Base-by-base conservation (phyloP, 2,329 filamentous ascomycete species). In the Penicillium sp. region DNA sequence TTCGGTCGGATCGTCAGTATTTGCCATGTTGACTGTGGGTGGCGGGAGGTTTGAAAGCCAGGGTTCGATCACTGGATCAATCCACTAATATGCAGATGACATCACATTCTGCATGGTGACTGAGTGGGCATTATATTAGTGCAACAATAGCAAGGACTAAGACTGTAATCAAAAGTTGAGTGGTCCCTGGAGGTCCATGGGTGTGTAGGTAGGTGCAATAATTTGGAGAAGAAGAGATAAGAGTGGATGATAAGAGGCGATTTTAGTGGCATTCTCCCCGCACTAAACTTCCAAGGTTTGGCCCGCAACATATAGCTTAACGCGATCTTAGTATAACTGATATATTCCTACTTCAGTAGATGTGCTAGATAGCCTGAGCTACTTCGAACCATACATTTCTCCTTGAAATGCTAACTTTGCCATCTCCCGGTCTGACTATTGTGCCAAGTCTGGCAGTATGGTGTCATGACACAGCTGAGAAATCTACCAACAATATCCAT, bases 11-110 rank as follows among this genome's bases (percentile, higher is more conserved):
- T 27, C 40, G 16, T 27, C 6, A 13, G n/a, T 40, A 18, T 6
- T 40, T 4, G 36, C 14, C n/a, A 16, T 40, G 4, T 40, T 21
- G 16, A 8, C 9, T 11, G 2, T 6, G 21, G 21, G 13, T 4
- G 1, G 38, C 22, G 5, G 32, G 18, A 22, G 34, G 34, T 56
- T 50, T 22, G 41, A 48, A 45, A 29, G 48, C 43, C 24, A 44
- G 31, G 40, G 52, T 36, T 36, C 7, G 48, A 44, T 55, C 36
- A 46, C 22, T 22, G 45, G 38, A 40, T 54, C 42, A 45, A 48
- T 55, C 49, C 51, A 43, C 49, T 34, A 31, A 56, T 39, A 51
- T 32, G 44, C 43, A 29, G 39, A 61, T 63, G 60, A 63, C 60
- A 61, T 64, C 60, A 64, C 58, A 36, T 13, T 6, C 34, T n/a